Percentiles rank a stretch among this genome's conserved stretches.
Evolutionary conservation across 805 yeast species (phyloP).

Genomic region (Yarrowia sp.): DNA sequence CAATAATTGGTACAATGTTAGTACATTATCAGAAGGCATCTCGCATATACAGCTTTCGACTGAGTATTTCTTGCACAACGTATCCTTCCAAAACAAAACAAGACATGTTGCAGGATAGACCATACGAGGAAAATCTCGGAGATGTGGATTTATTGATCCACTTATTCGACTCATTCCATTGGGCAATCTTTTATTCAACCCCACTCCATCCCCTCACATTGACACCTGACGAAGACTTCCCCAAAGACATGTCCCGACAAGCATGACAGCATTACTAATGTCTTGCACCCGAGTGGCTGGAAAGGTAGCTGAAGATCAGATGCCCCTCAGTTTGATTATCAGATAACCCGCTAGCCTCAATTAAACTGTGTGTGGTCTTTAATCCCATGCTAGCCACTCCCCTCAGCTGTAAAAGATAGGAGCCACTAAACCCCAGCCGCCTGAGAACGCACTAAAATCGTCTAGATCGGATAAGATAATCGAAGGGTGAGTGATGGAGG

Average conservation of each 20-base stretch:
- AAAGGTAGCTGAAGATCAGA: background rate
- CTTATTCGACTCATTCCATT: too few relatives aligned
- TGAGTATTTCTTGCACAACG: too few relatives aligned
- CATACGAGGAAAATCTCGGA: too few relatives aligned
- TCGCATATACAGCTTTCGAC: too few relatives aligned
- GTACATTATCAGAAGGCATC: background rate
- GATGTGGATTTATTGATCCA: too few relatives aligned
- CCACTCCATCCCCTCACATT: too few relatives aligned
- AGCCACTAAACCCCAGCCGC: background rate
- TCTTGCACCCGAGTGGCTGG: background rate
- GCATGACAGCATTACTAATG: background rate
- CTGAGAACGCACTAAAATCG: background rate
- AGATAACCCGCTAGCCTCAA: background rate
- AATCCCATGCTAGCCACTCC: constrained; percentile 2
- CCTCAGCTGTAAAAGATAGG: background rate
- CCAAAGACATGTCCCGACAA: too few relatives aligned
- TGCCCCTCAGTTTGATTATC: background rate
- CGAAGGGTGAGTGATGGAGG: too few relatives aligned
- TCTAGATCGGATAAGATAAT: background rate
- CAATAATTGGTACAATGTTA: background rate
- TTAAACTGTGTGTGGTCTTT: background rate
- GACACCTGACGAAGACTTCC: too few relatives aligned
- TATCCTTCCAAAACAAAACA: too few relatives aligned
- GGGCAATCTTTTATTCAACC: too few relatives aligned
- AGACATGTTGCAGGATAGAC: too few relatives aligned